Conservation (phyloP, 257 asterid species). For the Solanum okadae region DNA sequence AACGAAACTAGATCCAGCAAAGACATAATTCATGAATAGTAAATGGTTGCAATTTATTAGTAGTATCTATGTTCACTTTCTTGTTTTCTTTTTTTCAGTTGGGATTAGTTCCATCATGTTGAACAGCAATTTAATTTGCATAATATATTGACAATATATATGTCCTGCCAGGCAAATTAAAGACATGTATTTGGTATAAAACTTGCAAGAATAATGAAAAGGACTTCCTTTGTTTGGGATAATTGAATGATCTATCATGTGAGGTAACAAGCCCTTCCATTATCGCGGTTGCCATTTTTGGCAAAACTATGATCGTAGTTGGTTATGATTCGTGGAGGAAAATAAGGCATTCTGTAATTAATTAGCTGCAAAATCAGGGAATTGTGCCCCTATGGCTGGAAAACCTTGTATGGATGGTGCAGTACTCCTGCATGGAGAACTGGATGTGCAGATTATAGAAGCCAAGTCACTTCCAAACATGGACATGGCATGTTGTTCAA, state of each 20-base stretch:
- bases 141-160: neutral
- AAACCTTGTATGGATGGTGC: neutral
- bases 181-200: neutral
- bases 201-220: neutral
- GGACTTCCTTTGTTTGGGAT: neutral
- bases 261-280: neutral
- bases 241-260: neutral
- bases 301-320: neutral
- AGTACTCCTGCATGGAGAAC: constrained; percentile 12
- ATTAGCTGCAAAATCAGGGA: neutral
- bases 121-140: neutral
- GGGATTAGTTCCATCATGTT: neutral
- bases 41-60: neutral
- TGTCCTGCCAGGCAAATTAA: neutral
- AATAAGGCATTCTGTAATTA: neutral
- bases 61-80: neutral
- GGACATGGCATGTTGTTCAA: constrained; percentile 2
- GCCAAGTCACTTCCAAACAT: constrained; percentile 11
- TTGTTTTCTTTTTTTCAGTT: neutral
- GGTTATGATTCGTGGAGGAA: neutral
- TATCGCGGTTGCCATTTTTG: neutral
- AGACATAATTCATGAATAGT: neutral
- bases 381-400: neutral
- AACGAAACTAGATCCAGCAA: neutral
- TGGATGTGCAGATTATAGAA: constrained; percentile 8